Percentiles rank a stretch among this genome's conserved stretches.
phyloP scores from a whole-genome alignment of 768 basidiomycete genomes.

The Guyanaporus albipodus region DNA sequence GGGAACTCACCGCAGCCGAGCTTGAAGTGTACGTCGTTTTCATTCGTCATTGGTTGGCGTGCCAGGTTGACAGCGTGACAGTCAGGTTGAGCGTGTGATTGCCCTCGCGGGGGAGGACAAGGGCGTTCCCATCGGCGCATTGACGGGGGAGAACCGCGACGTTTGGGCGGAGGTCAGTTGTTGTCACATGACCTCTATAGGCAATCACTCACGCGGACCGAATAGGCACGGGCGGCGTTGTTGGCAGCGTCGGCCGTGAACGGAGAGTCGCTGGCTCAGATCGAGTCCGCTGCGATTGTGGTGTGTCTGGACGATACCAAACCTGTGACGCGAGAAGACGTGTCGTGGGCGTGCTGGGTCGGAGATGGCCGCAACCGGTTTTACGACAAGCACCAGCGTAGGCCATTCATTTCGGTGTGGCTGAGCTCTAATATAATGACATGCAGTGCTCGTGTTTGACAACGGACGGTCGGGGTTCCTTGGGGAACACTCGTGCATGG shows the following conservation, averaged over 20 bases:
- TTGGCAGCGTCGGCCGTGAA: slow-evolving; percentile 65
- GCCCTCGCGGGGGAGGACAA: slow-evolving; percentile 49
- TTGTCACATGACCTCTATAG: slow-evolving; percentile 16
- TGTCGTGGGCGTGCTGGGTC: slow-evolving; percentile 82
- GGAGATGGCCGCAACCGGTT: slow-evolving; percentile 90
- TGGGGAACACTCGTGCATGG: slow-evolving; percentile 85
- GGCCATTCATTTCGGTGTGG: slow-evolving; percentile 17
- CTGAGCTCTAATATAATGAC: not conserved
- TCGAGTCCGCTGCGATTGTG: slow-evolving; percentile 88
- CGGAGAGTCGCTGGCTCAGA: slow-evolving; percentile 60
- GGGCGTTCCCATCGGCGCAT: slow-evolving; percentile 62
- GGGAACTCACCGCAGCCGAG: slow-evolving; percentile 73
- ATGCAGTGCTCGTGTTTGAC: slow-evolving; percentile 84
- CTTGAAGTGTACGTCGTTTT: slow-evolving; percentile 58
- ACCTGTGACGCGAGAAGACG: slow-evolving; percentile 78
- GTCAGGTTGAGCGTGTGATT: slow-evolving; percentile 70
- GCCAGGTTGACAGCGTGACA: slow-evolving; percentile 18
- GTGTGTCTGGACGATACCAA: slow-evolving; percentile 80
- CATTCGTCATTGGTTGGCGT: not conserved
- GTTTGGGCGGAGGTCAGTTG: slow-evolving; percentile 82
- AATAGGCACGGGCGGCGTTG: slow-evolving; percentile 59
- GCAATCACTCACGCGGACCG: too few species aligned
- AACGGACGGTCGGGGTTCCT: slow-evolving; percentile 94
- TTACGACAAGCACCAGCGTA: slow-evolving; percentile 96
- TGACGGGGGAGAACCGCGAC: slow-evolving; percentile 89